Conservation (phyloP, 208 protist species). For the Trypanosoma grayi region DNA sequence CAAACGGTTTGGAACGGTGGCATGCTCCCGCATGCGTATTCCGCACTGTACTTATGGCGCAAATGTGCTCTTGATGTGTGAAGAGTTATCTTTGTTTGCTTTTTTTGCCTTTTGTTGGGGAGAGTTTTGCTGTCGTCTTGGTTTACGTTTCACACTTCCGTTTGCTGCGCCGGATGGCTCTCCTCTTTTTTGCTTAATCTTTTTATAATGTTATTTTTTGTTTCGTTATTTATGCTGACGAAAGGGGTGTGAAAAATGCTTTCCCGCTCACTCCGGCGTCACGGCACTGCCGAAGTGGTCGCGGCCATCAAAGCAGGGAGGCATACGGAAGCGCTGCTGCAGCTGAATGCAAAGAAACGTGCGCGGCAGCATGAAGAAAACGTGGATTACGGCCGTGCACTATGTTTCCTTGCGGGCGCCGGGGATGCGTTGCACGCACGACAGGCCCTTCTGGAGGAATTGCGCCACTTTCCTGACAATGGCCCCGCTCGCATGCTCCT, state of each 20-base stretch:
- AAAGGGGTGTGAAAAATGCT: constrained; percentile 1
- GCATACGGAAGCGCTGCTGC: constrained; percentile 24
- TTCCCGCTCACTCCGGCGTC: constrained; percentile 1
- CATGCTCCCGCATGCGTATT: too few relatives aligned
- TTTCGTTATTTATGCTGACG: too few relatives aligned
- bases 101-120: too few relatives aligned
- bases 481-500: constrained; percentile 33
- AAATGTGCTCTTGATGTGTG: too few relatives aligned
- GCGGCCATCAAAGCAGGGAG: constrained; percentile 11
- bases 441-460: constrained; percentile 72
- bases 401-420: constrained; percentile 53
- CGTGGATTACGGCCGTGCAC: constrained; percentile 65
- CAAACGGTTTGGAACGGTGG: too few relatives aligned
- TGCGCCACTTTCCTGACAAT: constrained; percentile 50
- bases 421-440: constrained; percentile 49
- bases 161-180: too few relatives aligned
- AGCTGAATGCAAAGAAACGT: constrained; percentile 49
- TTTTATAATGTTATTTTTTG: too few relatives aligned
- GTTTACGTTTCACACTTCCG: too few relatives aligned
- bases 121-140: too few relatives aligned
- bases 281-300: constrained; percentile 1
- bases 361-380: constrained; percentile 24
- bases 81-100: too few relatives aligned
- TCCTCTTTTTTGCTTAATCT: too few relatives aligned
- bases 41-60: too few relatives aligned